These are phyloP conservation scores for Hylodesmum podocarpum DNA, from an alignment of 306 rosid genomes.

Conservation along the genomic window DNA sequence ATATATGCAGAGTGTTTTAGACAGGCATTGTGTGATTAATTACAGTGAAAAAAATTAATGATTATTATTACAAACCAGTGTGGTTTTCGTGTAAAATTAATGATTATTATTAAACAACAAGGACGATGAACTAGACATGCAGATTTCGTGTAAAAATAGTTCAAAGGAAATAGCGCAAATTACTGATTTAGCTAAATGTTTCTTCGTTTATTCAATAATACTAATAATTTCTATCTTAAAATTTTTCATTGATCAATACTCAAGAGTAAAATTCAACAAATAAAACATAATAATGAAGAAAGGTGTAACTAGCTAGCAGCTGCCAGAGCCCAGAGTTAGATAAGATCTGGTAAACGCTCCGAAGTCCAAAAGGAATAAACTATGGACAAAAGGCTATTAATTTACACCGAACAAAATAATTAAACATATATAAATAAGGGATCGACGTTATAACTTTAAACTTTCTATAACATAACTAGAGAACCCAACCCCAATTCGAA, in stretches of 20 bases:
- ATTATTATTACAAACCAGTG: no score
- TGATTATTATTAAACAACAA: no score
- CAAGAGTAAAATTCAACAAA: background rate
- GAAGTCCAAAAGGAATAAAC: background rate
- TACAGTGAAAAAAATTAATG: no score
- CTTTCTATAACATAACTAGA: background rate
- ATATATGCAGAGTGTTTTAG: no score
- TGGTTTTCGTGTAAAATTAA: no score
- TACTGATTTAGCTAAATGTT: background rate
- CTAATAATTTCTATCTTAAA: background rate
- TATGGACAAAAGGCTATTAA: background rate
- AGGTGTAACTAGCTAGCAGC: background rate
- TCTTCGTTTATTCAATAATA: background rate
- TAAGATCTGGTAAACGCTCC: background rate
- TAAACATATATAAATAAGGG: background rate
- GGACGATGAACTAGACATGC: no score
- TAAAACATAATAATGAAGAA: background rate
- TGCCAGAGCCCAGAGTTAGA: background rate
- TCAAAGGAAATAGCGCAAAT: background rate
- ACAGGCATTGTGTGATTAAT: no score
- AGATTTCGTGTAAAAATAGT: background rate
- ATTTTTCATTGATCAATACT: background rate
- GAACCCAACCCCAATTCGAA: conserved; percentile 30
- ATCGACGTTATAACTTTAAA: background rate
- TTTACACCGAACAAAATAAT: background rate